phyloP scores from a whole-genome alignment of 1,139 yeast species.

The Yamadazyma songkhlaensis region DNA sequence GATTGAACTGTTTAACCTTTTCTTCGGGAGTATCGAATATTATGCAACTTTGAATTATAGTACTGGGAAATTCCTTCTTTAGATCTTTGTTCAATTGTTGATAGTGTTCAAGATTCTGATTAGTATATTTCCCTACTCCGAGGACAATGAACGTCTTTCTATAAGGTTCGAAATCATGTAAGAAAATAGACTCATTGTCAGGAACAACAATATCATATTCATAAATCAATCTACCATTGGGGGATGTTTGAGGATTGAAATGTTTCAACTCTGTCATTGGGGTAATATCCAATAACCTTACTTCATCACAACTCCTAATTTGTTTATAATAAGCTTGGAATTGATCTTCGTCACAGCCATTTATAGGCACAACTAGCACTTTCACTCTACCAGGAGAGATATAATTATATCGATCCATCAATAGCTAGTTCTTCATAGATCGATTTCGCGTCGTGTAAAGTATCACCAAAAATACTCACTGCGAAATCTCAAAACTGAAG shows the following conservation, averaged over 20 bases:
- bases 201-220: conserved; percentile 50
- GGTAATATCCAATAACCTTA: conserved; percentile 71
- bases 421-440: background rate
- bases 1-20: conserved; percentile 13
- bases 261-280: conserved; percentile 53
- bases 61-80: conserved; percentile 45
- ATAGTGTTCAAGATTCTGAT: conserved; percentile 12
- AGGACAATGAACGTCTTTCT: conserved; percentile 69
- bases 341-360: conserved; percentile 44
- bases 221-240: conserved; percentile 67
- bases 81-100: conserved; percentile 12
- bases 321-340: conserved; percentile 47
- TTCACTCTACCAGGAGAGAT: conserved; percentile 63
- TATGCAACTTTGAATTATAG: conserved; percentile 62
- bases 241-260: conserved; percentile 85
- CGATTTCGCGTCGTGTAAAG: conserved; percentile 1
- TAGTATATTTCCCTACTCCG: conserved; percentile 54
- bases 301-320: conserved; percentile 54
- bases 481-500: background rate
- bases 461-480: background rate
- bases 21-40: conserved; percentile 53
- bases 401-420: conserved; percentile 23
- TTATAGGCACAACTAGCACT: conserved; percentile 70
- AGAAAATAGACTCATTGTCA: conserved; percentile 57
- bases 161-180: conserved; percentile 88